Evolutionary conservation across 169 alveolate species (phyloP), one percentile per base, ranked within the genome.

Genomic region (Pseudocohnilembus persalinus): DNA sequence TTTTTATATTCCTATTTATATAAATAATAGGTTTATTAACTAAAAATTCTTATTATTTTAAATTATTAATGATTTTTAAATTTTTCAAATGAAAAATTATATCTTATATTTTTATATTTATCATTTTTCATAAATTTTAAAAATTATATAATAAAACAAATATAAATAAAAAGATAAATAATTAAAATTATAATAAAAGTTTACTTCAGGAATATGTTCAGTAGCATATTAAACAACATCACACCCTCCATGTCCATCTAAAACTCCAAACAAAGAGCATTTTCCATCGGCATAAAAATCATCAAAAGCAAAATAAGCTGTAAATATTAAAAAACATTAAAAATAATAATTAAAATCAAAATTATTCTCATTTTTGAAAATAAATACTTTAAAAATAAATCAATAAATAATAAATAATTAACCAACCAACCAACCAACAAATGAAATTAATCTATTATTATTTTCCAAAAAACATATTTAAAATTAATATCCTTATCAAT

Each of bases 181-280:
- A n/a, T n/a, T n/a, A n/a, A n/a, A n/a, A n/a, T n/a, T n/a, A n/a
- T n/a, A n/a, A n/a, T n/a, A n/a, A n/a, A n/a, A n/a, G n/a, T 31
- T 63, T 86, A 86, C 90, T 65, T 80, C 87, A 34, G 90, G 90
- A 1, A 86, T 64, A 65, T 73, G 30, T 28, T 74, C 30, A 29
- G 85, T 82, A 26, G 77, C 49, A 64, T 65, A 77, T 74, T 86
- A 85, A 31, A 86, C 90, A 20, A 86, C 90, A 73, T 86, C 90
- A 72, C 11, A 30, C 6, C 90, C 90, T n/a, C 90, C 90, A 75
- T 86, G 90, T 31, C 90, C 90, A 80, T 86, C 90, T 74, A 86
- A 76, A n/a, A 86, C 90, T 29, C 80, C 83, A 86, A 77, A 86
- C 31, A 86, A 73, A 73, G 87, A 76, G 49, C 72, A 28, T 30